A percentile compares a stretch with the other conserved stretches of the same genome.
Evolutionary conservation across 805 yeast species (phyloP).

Genomic region (Kodamaea kaohsiungensis): DNA sequence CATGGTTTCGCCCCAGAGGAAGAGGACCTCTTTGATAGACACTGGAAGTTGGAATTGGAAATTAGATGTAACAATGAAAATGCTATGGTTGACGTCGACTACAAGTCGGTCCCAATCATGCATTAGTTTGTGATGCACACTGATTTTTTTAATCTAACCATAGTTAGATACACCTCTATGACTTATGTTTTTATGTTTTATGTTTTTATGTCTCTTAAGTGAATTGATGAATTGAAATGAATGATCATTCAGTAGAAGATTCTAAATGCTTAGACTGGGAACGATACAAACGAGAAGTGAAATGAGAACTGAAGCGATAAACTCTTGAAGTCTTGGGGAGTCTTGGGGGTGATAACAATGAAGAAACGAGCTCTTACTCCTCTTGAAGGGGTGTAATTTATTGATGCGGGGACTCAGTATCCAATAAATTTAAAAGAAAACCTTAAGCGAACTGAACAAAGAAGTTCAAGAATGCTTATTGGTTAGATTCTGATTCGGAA

Average conservation of each 20-base stretch:
- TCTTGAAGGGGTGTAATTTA: not conserved
- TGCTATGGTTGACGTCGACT: slow-evolving; percentile 68
- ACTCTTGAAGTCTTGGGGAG: no score
- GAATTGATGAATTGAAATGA: not conserved
- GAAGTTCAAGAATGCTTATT: no score
- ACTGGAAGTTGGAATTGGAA: slow-evolving; percentile 64
- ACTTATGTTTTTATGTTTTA: slow-evolving; percentile 6
- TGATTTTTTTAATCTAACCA: not conserved
- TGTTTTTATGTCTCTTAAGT: slow-evolving; percentile 6
- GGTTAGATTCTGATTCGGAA: not conserved
- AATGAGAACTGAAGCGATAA: no score
- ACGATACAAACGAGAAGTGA: no score
- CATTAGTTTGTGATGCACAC: not conserved
- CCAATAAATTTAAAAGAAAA: not conserved
- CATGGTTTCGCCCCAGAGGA: slow-evolving; percentile 55
- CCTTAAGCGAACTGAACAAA: not conserved
- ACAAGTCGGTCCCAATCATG: slow-evolving; percentile 51
- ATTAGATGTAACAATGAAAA: slow-evolving; percentile 66
- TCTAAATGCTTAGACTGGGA: no score
- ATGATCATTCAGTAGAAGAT: slow-evolving; percentile 1
- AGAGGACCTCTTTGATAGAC: slow-evolving; percentile 46
- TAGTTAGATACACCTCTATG: slow-evolving; percentile 1
- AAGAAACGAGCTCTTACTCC: not conserved
- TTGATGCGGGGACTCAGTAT: not conserved
- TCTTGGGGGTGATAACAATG: no score